phyloP scores from a whole-genome alignment of 805 yeast species.

The Kuraishia cidri region DNA sequence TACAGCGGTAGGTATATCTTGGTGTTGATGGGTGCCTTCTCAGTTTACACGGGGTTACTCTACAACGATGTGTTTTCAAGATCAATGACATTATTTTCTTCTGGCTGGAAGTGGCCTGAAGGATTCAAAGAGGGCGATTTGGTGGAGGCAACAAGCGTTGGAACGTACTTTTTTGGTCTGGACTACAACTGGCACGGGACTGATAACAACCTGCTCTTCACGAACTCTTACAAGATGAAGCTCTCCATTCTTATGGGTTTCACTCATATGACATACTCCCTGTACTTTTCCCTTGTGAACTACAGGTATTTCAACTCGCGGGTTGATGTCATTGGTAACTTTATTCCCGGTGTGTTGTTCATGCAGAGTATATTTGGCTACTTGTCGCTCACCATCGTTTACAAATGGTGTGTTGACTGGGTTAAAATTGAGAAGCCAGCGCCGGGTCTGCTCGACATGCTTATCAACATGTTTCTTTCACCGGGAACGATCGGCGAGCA shows the following conservation, averaged over 20 bases:
- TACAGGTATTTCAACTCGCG: slow-evolving; percentile 56
- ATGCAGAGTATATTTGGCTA: slow-evolving; percentile 98
- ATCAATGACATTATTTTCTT: slow-evolving; percentile 77
- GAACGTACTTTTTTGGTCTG: slow-evolving; percentile 76
- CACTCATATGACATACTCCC: slow-evolving; percentile 88
- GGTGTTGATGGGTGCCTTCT: slow-evolving; percentile 86
- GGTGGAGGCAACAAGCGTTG: slow-evolving; percentile 55
- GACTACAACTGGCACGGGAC: slow-evolving; percentile 98
- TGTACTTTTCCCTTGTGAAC: slow-evolving; percentile 77
- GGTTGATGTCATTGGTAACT: slow-evolving; percentile 86
- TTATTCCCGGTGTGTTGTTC: slow-evolving; percentile 86
- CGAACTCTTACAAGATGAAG: slow-evolving; percentile 97
- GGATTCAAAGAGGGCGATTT: slow-evolving; percentile 60
- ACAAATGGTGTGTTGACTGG: slow-evolving; percentile 97
- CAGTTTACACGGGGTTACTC: slow-evolving; percentile 90
- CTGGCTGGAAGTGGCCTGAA: slow-evolving; percentile 94
- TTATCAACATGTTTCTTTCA: slow-evolving; percentile 88
- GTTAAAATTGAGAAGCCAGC: slow-evolving; percentile 65
- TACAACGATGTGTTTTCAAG: slow-evolving; percentile 92
- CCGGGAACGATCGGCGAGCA: slow-evolving; percentile 85
- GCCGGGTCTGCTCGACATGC: slow-evolving; percentile 90
- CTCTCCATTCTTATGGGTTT: slow-evolving; percentile 92
- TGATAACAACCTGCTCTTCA: slow-evolving; percentile 81
- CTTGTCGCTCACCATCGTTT: slow-evolving; percentile 73
- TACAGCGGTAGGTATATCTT: slow-evolving; percentile 87